Evolutionary conservation across 2,329 filamentous ascomycete species (phyloP).

Genomic region (Bipolaris sorokiniana): DNA sequence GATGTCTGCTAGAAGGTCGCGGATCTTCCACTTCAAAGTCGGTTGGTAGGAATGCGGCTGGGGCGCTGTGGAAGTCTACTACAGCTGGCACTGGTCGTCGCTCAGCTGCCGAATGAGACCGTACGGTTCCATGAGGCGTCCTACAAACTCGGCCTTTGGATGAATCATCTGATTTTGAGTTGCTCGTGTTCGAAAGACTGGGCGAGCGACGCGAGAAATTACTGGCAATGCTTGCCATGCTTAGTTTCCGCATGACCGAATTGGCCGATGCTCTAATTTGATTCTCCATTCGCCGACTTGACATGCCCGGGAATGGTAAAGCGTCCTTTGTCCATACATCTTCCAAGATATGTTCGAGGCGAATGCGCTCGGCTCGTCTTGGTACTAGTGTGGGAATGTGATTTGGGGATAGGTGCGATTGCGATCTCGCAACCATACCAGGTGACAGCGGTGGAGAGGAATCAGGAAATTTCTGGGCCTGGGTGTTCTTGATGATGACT

Average conservation of each 20-base stretch:
- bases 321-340: constrained; percentile 85
- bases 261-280: constrained; percentile 80
- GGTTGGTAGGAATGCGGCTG: constrained; percentile 55
- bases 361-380: constrained; percentile 74
- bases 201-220: constrained; percentile 76
- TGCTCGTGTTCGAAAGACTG: constrained; percentile 58
- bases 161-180: constrained; percentile 46
- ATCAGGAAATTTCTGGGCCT: constrained; percentile 65
- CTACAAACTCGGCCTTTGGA: constrained; percentile 37
- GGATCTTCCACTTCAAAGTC: constrained; percentile 54
- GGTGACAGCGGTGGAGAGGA: constrained; percentile 52
- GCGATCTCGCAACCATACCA: constrained; percentile 74
- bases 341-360: constrained; percentile 73
- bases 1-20: constrained; percentile 32
- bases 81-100: constrained; percentile 39
- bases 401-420: constrained; percentile 74
- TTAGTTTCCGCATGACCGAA: constrained; percentile 86
- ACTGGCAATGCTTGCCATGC: constrained; percentile 77
- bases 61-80: constrained; percentile 57
- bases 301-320: constrained; percentile 84
- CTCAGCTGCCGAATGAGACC: constrained; percentile 32
- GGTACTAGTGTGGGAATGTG: constrained; percentile 75
- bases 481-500: constrained; percentile 86
- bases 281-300: constrained; percentile 69
- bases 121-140: constrained; percentile 34